Evolutionary conservation across 1,284 basidiomycete species (phyloP), one percentile per base, ranked within the genome.

Genomic region (Heliocybe sulcata): DNA sequence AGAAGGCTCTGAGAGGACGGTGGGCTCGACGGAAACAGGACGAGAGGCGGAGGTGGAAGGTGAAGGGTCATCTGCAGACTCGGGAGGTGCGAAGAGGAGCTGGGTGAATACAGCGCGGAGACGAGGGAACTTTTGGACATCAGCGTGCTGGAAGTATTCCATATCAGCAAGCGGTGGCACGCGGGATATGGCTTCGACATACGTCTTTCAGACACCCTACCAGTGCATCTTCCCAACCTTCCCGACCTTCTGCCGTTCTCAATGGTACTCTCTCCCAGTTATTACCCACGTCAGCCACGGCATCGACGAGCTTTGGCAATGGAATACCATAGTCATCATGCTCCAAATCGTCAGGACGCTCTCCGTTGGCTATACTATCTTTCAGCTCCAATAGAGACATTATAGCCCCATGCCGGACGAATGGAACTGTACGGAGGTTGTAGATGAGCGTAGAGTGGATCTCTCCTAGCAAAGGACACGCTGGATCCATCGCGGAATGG

Each of bases 121-220:
- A 11, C 77, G 77, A 47, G 92, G 90, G 57, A 95, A 84, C 52
- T 83, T 87, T 22, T 80, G 72, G 2, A 85, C 63, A 19, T 82
- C 92, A 3, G 90, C 92, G 60, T 94, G 88, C 87, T 93, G 63
- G 20, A 61, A 45, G 45, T 26, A 16, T 51, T 57, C 45, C 57
- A 52, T 48, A 51, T 55, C 19, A 51, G 31, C 31, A 35, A 45
- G 35, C 12, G 3, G 11, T 10, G 3, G 9, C 35, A 19, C 3
- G 22, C 16, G 11, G 25, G 16, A 23, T 12, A 45, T 22, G 25
- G 35, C 42, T 20, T 25, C 8, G 23, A 79, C 90, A 59, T 62
- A 92, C 90, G 66, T 94, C 92, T 80, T 93, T 92, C 48, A 97
- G 69, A 65, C 90, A 94, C 23, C 94, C 94, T 31, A 95, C 74